Base-by-base conservation (phyloP, 257 asterid species). In the Ilex asprella region DNA sequence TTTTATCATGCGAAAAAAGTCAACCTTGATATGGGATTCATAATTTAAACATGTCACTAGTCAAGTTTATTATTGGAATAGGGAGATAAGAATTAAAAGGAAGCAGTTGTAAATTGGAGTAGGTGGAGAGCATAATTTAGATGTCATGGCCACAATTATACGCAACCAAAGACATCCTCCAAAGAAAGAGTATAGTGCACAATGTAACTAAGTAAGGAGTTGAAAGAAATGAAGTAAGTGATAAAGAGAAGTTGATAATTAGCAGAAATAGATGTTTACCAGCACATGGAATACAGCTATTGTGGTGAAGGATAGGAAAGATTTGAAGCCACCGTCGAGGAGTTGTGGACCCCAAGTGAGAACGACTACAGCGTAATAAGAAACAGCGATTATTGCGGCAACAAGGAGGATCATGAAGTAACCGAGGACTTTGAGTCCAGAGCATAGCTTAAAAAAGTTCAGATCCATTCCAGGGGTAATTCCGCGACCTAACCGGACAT, bases 341-440 rank as follows among this genome's bases (percentile, higher is more conserved):
- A 89, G 88, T 56, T 70, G 88, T 0, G 95, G 94, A 53, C 67
- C 92, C 71, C 88, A 80, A 57, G 89, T 86, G 63, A 89, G 64
- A 14, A 85, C 62, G 35, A 87, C 81, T 54, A 87, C 88, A 61
- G 95, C 95, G 72, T 76, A 67, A 68, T 89, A 89, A 10, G 97
- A 81, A 43, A 89, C 55, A 0, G 82, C 88, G 10, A 85, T 70
- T 13, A 89, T 70, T 15, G 73, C 87, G 7, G 78, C 7, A 27
- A 89, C 86, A 47, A 89, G 70, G 55, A 80, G 47, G 65, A 90
- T 73, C 85, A 90, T 87, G 66, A 82, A 78, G 81, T 87, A 87
- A 61, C 97, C 95, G 51, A 87, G 82, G 72, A 85, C 75, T 70
- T 77, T 84, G 61, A 89, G 82, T 8, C 90, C 86, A 13, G 90